Percentiles rank a stretch among this genome's conserved stretches.
Conservation (phyloP, 1,139 yeast species). For the Taphrina deformans region DNA sequence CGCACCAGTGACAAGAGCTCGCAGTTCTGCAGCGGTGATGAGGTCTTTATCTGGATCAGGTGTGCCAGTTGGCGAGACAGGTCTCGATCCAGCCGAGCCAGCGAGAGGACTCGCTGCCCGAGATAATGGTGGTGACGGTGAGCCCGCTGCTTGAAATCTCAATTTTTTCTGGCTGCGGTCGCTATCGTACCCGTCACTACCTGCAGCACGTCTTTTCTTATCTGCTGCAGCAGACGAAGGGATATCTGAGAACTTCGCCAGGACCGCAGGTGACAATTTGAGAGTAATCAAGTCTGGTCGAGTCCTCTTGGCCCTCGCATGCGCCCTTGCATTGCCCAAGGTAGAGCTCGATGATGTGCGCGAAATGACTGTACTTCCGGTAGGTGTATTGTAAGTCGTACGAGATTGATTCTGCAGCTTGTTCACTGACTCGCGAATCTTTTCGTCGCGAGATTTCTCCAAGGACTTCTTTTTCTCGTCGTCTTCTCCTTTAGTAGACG, state of each 20-base stretch:
- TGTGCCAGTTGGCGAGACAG: slow-evolving; percentile 9
- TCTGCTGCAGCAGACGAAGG: slow-evolving; percentile 14
- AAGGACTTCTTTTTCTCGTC: slow-evolving; percentile 28
- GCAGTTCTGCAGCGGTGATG: slow-evolving; percentile 25
- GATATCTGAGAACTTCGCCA: slow-evolving; percentile 10
- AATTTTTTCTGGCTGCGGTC: slow-evolving; percentile 30
- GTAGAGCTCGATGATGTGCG: slow-evolving; percentile 26
- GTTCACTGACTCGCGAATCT: slow-evolving; percentile 28
- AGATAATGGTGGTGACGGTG: slow-evolving; percentile 2
- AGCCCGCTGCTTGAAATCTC: slow-evolving; percentile 19
- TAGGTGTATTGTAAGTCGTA: slow-evolving; percentile 31
- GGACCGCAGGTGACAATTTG: not conserved
- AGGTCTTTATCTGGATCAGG: slow-evolving; percentile 16
- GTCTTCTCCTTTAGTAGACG: slow-evolving; percentile 27
- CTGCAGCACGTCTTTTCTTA: slow-evolving; percentile 24
- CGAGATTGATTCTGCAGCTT: slow-evolving; percentile 22
- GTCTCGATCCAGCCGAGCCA: not conserved
- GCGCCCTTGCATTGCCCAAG: slow-evolving; percentile 16
- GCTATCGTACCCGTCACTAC: slow-evolving; percentile 28
- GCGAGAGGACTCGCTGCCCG: slow-evolving; percentile 24
- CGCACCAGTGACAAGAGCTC: slow-evolving; percentile 9
- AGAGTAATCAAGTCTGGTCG: slow-evolving; percentile 18
- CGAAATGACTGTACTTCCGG: slow-evolving; percentile 13
- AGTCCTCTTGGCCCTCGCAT: slow-evolving; percentile 7
- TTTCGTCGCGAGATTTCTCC: slow-evolving; percentile 26